A percentile compares a stretch with the other conserved stretches of the same genome.
phyloP scores from a whole-genome alignment of 805 yeast species.

The Metschnikowia continentalis region DNA sequence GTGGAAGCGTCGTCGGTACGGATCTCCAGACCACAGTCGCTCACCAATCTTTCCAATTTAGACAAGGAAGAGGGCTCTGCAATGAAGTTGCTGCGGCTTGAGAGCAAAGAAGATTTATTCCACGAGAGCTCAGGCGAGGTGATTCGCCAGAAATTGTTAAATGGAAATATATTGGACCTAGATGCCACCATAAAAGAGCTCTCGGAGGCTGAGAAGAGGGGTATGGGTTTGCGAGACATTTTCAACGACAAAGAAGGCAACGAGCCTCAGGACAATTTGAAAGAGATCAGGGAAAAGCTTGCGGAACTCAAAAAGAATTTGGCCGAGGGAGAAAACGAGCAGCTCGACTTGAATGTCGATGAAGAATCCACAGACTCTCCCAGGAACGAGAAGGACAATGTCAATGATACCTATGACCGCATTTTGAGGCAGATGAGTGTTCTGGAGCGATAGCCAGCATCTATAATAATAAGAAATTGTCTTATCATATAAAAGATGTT shows the following conservation, averaged over 20 bases:
- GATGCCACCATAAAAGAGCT: constrained; percentile 32
- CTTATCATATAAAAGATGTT: too few species aligned
- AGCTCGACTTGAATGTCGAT: not conserved
- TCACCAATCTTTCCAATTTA: constrained; percentile 29
- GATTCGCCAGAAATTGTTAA: constrained; percentile 30
- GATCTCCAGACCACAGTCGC: constrained; percentile 16
- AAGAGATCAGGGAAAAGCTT: constrained; percentile 10
- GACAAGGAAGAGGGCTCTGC: constrained; percentile 42
- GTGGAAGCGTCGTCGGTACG: constrained; percentile 11
- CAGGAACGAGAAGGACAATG: not conserved
- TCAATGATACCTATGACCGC: not conserved
- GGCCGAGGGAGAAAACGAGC: constrained; percentile 1
- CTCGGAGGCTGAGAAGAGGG: constrained; percentile 27
- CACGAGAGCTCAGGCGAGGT: constrained; percentile 33
- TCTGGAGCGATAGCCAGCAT: not conserved
- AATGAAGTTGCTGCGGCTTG: constrained; percentile 31
- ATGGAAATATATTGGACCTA: constrained; percentile 30
- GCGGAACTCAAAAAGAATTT: constrained; percentile 5
- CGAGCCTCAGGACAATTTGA: constrained; percentile 1
- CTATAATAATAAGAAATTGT: not conserved
- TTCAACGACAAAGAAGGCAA: constrained; percentile 10
- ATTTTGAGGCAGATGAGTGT: constrained; percentile 3
- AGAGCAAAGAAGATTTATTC: constrained; percentile 8
- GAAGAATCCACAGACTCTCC: not conserved
- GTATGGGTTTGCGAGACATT: constrained; percentile 27